Evolutionary conservation across 2,329 filamentous ascomycete species (phyloP), one percentile per base, ranked within the genome.

Genomic region (Cercospora sp.): DNA sequence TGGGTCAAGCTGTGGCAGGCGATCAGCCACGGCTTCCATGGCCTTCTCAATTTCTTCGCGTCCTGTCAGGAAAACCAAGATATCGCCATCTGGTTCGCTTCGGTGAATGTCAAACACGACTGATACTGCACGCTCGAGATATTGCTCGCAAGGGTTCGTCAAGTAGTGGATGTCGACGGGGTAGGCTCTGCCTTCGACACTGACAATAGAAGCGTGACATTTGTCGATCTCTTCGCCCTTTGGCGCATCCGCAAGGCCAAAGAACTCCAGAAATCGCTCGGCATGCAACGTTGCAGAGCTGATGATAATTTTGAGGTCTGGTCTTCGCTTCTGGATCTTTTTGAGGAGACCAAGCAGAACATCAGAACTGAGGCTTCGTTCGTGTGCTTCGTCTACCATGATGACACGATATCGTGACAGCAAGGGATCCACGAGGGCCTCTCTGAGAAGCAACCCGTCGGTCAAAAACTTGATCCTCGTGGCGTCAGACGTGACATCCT

Each of bases 301-400:
- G 76, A 99, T 87, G 61, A 99, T 89, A 70, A 98, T 91, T 20
- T 93, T 88, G 63, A 98, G 80, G 67, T 97, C 94, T 7, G 90
- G 87, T 53, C 95, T 86, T 75, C 88, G 90, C 78, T 88, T 92
- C 64, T 88, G 83, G 61, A 99, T 94, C 79, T 98, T 98, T 79
- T 97, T 97, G 45, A 99, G 80, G 13, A 98, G 83, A 0, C 95
- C 94, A 3, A 99, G 86, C 7, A 98, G 84, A 12, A 99, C 88
- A 76, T 99, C 95, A 0, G 94, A 97, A 78, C 92, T 96, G 68
- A 98, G 86, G 60, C 93, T 97, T 64, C 95, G 86, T 80, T 98
- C 94, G 77, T 99, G 95, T 6, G 94, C 95, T 80, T 98, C 94
- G 77, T 99, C 95, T 7, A 99, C 91, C 93, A 99, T 97, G 74